A percentile compares a stretch with the other conserved stretches of the same genome.
Evolutionary conservation across 2,329 filamentous ascomycete genomes (phyloP).

Genomic region (Talaromyces sp.): DNA sequence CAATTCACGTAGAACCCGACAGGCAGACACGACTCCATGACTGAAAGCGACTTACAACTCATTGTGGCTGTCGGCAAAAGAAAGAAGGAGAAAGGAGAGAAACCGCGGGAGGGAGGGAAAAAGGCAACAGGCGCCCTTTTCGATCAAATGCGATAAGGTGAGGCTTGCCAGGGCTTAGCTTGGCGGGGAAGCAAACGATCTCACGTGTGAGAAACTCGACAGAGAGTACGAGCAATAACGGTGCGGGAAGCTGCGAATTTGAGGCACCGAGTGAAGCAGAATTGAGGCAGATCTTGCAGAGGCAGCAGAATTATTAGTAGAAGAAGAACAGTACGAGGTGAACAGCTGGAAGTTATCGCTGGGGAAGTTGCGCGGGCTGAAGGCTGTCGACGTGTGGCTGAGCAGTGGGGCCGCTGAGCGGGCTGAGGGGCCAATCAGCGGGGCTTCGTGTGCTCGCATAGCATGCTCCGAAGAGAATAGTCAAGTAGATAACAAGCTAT

Average conservation of each 20-base stretch:
- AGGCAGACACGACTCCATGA: neutral
- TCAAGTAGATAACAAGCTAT: neutral
- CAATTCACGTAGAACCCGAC: neutral
- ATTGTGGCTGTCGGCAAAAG: neutral
- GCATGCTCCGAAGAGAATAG: neutral
- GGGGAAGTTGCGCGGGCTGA: neutral
- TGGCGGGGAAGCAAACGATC: neutral
- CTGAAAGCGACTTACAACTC: conserved; percentile 8
- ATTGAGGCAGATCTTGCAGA: neutral
- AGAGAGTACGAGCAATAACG: neutral
- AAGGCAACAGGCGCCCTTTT: neutral
- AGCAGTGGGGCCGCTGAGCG: conserved; percentile 10
- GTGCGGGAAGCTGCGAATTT: neutral
- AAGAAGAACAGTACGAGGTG: neutral
- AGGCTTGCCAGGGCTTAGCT: neutral
- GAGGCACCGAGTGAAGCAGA: neutral
- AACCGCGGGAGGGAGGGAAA: neutral
- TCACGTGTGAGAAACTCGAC: neutral
- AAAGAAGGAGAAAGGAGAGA: neutral
- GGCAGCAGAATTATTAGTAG: neutral
- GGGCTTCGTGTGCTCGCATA: neutral
- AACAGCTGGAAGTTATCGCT: neutral
- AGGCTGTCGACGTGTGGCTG: conserved; percentile 7
- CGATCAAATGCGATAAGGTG: neutral
- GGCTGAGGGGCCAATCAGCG: neutral